These are phyloP conservation scores for Sphagnurus paluster DNA, from an alignment of 1,284 basidiomycete genomes.

Conservation along the genomic window DNA sequence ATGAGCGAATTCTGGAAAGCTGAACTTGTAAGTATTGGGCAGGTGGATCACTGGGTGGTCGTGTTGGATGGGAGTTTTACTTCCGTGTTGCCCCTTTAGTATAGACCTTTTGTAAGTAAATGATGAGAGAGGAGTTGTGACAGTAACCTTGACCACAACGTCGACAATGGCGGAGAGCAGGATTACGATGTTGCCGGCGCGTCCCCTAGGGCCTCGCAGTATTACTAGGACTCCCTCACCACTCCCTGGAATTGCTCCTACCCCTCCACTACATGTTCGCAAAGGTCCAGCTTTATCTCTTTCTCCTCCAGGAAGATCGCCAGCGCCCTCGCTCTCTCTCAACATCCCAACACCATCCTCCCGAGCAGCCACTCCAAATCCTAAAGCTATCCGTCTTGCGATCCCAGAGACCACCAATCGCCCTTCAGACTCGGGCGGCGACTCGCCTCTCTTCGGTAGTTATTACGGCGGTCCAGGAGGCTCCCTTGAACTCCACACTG, in stretches of 20 bases:
- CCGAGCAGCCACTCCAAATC: constrained; percentile 31
- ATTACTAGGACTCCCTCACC: constrained; percentile 51
- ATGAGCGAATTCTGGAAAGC: too few species aligned
- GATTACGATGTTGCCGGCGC: constrained; percentile 31
- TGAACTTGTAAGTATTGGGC: too few species aligned
- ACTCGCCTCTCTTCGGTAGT: constrained; percentile 30
- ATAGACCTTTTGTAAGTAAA: constrained; percentile 21
- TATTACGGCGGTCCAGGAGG: constrained; percentile 38
- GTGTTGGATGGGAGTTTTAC: constrained; percentile 8
- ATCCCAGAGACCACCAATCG: constrained; percentile 26
- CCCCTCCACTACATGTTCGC: constrained; percentile 33
- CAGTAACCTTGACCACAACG: constrained; percentile 28
- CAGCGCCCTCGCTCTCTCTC: constrained; percentile 28
- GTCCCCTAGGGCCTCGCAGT: constrained; percentile 62
- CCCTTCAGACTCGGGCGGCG: constrained; percentile 25
- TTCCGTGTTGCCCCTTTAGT: constrained; percentile 28
- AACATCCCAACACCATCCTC: constrained; percentile 34
- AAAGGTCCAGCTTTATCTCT: constrained; percentile 25
- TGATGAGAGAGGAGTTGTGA: constrained; percentile 22
- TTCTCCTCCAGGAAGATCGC: constrained; percentile 29
- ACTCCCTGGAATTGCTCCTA: constrained; percentile 29
- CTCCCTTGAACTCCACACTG: constrained; percentile 23
- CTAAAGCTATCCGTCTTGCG: constrained; percentile 27
- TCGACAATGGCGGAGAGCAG: constrained; percentile 21
- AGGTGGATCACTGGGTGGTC: constrained; percentile 15